These are phyloP conservation scores for Trichoderma sp. DNA, from an alignment of 2,329 filamentous ascomycete species.

Conservation along the genomic window DNA sequence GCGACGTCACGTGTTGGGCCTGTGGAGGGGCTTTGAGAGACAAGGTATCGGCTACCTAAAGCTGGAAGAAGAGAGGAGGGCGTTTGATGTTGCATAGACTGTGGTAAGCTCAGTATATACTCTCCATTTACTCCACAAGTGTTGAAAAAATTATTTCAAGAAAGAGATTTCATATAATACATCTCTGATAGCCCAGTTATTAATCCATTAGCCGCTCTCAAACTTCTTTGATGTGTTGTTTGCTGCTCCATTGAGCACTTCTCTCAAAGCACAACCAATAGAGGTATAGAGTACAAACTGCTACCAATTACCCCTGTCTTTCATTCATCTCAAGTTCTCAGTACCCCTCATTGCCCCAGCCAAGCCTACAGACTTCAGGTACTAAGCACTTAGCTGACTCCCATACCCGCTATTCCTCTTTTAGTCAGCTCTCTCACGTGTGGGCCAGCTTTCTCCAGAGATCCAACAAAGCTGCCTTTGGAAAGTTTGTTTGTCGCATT, in stretches of 20 bases:
- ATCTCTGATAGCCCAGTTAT: not conserved
- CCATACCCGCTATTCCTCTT: not conserved
- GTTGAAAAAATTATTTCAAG: not conserved
- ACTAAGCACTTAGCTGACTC: not conserved
- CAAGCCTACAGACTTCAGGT: not conserved
- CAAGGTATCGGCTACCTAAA: not conserved
- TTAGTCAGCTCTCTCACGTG: constrained; percentile 12
- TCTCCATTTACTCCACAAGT: not conserved
- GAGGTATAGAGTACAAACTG: not conserved
- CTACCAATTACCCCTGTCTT: not conserved
- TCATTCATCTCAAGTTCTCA: not conserved
- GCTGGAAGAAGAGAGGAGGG: not conserved
- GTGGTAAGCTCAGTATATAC: not conserved
- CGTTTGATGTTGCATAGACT: not conserved
- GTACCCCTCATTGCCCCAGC: not conserved
- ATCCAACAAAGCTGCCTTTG: not conserved
- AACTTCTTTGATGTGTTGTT: not conserved
- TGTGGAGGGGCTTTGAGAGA: not conserved
- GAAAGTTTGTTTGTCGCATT: constrained; percentile 5
- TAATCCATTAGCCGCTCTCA: accelerated
- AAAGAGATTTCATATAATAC: not conserved
- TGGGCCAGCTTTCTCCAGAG: not conserved
- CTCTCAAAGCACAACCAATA: not conserved
- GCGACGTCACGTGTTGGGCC: constrained; percentile 9
- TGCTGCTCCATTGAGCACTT: not conserved